Conservation (phyloP, 257 asterid species). For the Rhazya stricta region DNA sequence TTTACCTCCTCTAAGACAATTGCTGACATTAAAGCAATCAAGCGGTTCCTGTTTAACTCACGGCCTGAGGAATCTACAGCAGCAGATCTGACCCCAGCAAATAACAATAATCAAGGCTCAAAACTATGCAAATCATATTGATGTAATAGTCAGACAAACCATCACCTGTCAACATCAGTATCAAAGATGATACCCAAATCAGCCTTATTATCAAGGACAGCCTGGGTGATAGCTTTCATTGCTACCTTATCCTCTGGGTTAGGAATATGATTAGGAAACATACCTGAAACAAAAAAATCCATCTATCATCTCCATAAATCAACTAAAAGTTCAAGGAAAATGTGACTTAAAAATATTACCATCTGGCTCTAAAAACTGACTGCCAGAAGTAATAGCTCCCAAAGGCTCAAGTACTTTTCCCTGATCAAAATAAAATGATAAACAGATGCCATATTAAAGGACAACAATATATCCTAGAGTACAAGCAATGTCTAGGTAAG, state of each 20-base stretch:
- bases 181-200: slow-evolving; percentile 97
- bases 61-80: slow-evolving; percentile 93
- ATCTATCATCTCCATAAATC: slow-evolving; percentile 10
- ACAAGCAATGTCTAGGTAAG: neutral
- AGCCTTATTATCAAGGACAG: slow-evolving; percentile 79
- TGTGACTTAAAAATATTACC: slow-evolving; percentile 45
- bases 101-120: slow-evolving; percentile 19
- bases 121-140: slow-evolving; percentile 10
- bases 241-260: slow-evolving; percentile 98
- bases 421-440: slow-evolving; percentile 42
- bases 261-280: slow-evolving; percentile 98
- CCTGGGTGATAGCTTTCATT: slow-evolving; percentile 83
- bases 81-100: slow-evolving; percentile 67
- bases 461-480: neutral
- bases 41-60: slow-evolving; percentile 87
- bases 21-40: slow-evolving; percentile 93
- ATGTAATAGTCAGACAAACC: slow-evolving; percentile 9
- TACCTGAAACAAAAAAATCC: slow-evolving; percentile 44
- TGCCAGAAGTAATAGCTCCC: slow-evolving; percentile 93
- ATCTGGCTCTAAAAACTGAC: slow-evolving; percentile 95
- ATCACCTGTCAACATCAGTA: slow-evolving; percentile 97
- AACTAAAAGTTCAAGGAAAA: slow-evolving; percentile 6
- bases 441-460: slow-evolving; percentile 12
- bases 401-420: slow-evolving; percentile 95
- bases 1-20: slow-evolving; percentile 91